These are phyloP conservation scores for Huntiella abstrusa DNA, from an alignment of 2,329 filamentous ascomycete species.

Conservation along the genomic window DNA sequence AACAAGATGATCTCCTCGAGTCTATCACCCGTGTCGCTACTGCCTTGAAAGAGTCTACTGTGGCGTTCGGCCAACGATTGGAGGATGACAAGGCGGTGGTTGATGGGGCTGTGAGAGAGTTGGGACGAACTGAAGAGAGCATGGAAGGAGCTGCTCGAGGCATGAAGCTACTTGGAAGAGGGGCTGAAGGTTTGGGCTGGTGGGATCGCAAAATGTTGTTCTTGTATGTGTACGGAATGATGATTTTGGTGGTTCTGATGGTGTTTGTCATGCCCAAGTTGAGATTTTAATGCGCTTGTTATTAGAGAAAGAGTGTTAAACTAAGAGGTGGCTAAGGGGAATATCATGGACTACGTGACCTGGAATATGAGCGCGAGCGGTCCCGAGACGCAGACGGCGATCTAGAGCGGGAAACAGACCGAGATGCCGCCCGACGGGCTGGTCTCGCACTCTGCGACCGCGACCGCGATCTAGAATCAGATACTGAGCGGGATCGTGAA, in stretches of 20 bases:
- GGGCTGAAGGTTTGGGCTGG: constrained; percentile 81
- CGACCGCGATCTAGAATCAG: not conserved
- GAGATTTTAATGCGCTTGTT: constrained; percentile 40
- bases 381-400: not conserved
- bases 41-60: constrained; percentile 56
- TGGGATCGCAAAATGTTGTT: constrained; percentile 71
- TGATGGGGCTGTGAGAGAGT: constrained; percentile 48
- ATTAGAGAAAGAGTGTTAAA: not conserved
- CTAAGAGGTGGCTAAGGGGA: not conserved
- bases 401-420: not conserved
- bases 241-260: constrained; percentile 57
- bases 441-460: not conserved
- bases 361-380: not conserved
- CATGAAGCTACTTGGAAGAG: constrained; percentile 58
- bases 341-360: not conserved
- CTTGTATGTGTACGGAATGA: constrained; percentile 63
- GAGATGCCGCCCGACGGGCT: not conserved
- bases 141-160: constrained; percentile 58
- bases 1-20: constrained; percentile 66
- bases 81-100: constrained; percentile 56
- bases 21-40: constrained; percentile 67
- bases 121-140: constrained; percentile 57
- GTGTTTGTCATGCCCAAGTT: constrained; percentile 81
- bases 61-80: constrained; percentile 51
- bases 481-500: not conserved